A percentile compares a stretch with the other conserved stretches of the same genome.
Conservation (phyloP, 768 basidiomycete genomes). For the Hygrophoropsis aurantiaca region DNA sequence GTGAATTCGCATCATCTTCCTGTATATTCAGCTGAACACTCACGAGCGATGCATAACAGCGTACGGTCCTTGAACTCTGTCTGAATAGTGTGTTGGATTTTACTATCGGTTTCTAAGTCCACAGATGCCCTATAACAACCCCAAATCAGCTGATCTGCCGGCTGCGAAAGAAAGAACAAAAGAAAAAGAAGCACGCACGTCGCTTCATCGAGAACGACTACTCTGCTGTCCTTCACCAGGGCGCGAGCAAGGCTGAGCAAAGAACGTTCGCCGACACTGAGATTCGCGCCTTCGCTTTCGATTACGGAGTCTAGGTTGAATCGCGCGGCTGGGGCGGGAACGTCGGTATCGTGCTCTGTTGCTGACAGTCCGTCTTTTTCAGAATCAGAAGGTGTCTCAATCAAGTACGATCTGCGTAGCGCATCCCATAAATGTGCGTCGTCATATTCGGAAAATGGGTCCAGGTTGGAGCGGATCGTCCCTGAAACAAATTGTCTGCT, state of each 20-base stretch:
- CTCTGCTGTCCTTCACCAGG: conserved; percentile 48
- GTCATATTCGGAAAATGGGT: conserved; percentile 60
- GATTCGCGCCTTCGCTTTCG: conserved; percentile 54
- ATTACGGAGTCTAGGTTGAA: conserved; percentile 52
- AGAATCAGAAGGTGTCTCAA: conserved; percentile 26
- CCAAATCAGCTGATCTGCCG: not conserved
- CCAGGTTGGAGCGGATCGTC: conserved; percentile 56
- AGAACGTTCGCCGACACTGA: conserved; percentile 47
- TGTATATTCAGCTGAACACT: conserved; percentile 26
- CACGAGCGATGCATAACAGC: conserved; percentile 47
- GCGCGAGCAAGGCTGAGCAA: conserved; percentile 56
- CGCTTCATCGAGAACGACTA: conserved; percentile 50
- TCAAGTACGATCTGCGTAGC: conserved; percentile 58
- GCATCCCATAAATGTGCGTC: conserved; percentile 73
- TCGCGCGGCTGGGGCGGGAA: conserved; percentile 25
- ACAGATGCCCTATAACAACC: conserved; percentile 30
- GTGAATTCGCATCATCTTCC: too few relatives aligned
- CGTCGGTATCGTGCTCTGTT: conserved; percentile 15
- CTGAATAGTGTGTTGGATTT: conserved; percentile 48
- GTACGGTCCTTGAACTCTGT: conserved; percentile 50
- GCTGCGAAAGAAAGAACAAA: not conserved
- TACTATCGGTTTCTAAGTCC: conserved; percentile 49
- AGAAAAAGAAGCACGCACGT: conserved; percentile 21
- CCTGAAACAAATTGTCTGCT: conserved; percentile 39
- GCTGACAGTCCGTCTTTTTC: conserved; percentile 27